These are phyloP conservation scores for Colletotrichum liaoningense DNA, from an alignment of 2,329 filamentous ascomycete genomes.

Conservation along the genomic window DNA sequence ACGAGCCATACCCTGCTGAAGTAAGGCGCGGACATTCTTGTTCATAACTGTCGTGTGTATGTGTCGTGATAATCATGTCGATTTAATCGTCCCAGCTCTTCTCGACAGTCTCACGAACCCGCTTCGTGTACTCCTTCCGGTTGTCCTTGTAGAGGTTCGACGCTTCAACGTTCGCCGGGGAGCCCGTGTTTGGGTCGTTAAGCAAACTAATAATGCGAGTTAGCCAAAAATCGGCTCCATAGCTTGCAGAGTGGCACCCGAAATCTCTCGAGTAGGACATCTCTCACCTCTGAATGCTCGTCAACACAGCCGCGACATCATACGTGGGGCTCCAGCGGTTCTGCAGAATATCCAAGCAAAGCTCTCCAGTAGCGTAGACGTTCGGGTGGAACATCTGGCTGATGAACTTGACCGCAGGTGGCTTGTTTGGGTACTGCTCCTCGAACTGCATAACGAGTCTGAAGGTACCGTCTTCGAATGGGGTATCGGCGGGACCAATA, in stretches of 20 bases:
- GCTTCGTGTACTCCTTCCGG: slow-evolving; percentile 93
- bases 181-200: slow-evolving; percentile 98
- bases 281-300: slow-evolving; percentile 91
- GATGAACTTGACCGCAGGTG: slow-evolving; percentile 97
- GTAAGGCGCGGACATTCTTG: slow-evolving; percentile 4
- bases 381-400: slow-evolving; percentile 99
- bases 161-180: slow-evolving; percentile 96
- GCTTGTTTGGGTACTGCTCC: slow-evolving; percentile 98
- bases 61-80: slow-evolving; percentile 21
- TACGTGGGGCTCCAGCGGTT: slow-evolving; percentile 99
- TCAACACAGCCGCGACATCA: slow-evolving; percentile 95
- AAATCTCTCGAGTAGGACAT: not conserved
- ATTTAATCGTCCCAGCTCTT: slow-evolving; percentile 98
- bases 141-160: slow-evolving; percentile 99
- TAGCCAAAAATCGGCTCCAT: not conserved
- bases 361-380: slow-evolving; percentile 95
- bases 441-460: slow-evolving; percentile 99
- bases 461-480: slow-evolving; percentile 98
- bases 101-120: slow-evolving; percentile 95
- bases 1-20: slow-evolving; percentile 7
- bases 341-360: slow-evolving; percentile 96
- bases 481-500: slow-evolving; percentile 95
- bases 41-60: slow-evolving; percentile 32
- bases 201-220: slow-evolving; percentile 73
- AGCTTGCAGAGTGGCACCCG: too few relatives aligned